Percentiles rank a stretch among this genome's conserved stretches.
Evolutionary conservation across 768 basidiomycete genomes (phyloP).

Genomic region (Termitomyces titanicus): DNA sequence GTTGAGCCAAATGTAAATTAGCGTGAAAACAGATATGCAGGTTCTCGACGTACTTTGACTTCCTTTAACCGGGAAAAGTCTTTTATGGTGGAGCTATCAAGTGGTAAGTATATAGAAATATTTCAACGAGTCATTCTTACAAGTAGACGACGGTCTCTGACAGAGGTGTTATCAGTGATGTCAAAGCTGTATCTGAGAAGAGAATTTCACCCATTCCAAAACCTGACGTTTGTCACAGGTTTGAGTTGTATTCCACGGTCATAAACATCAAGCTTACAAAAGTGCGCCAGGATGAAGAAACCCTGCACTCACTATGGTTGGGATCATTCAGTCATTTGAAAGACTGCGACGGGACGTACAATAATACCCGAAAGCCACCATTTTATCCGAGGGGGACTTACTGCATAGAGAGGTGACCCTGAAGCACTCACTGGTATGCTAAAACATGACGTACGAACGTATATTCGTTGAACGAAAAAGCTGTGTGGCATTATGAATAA

Average conservation of each 20-base stretch:
- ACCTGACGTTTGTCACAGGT: slow-evolving; percentile 17
- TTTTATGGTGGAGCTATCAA: slow-evolving; percentile 33
- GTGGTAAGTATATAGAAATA: not conserved
- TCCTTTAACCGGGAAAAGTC: slow-evolving; percentile 32
- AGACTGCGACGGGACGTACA: slow-evolving; percentile 14
- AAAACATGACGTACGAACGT: slow-evolving; percentile 26
- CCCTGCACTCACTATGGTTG: slow-evolving; percentile 12
- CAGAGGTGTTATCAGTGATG: not conserved
- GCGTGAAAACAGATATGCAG: not conserved
- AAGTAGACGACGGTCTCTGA: slow-evolving; percentile 35
- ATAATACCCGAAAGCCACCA: slow-evolving; percentile 36
- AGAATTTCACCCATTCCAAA: slow-evolving; percentile 35
- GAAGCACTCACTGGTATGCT: not conserved
- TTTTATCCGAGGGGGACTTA: slow-evolving; percentile 27
- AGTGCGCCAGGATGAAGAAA: slow-evolving; percentile 35
- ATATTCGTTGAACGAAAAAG: slow-evolving; percentile 38
- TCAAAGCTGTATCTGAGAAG: not conserved
- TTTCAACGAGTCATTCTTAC: slow-evolving; percentile 18
- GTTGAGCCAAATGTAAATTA: not conserved
- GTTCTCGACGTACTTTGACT: slow-evolving; percentile 25
- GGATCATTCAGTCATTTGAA: not conserved
- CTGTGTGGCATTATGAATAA: slow-evolving; percentile 15
- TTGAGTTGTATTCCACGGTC: not conserved
- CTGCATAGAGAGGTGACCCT: slow-evolving; percentile 18
- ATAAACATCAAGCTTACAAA: slow-evolving; percentile 26